Base-by-base conservation (phyloP, 2,329 filamentous ascomycete species). In the Scorias spongiosa region DNA sequence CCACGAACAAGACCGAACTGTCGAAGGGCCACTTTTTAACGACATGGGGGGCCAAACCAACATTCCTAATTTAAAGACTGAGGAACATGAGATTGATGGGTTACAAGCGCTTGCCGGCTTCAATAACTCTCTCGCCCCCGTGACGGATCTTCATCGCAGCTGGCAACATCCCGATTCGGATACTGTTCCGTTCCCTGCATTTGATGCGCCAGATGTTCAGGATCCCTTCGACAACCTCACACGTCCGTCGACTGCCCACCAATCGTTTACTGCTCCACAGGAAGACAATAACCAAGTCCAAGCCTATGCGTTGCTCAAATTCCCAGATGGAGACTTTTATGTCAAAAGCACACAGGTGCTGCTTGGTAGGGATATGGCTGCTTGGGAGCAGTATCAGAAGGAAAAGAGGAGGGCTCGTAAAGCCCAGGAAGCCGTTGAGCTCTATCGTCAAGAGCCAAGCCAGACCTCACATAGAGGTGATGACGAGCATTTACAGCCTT, bases 311-410 rank as follows among this genome's bases (percentile, higher is more conserved):
- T 77, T 78, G 56, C 66, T 88, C 48, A 75, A 79, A 54, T 87
- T 88, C 57, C 71, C 74, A 51, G 83, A 88, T 65, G 81, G 81
- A 56, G 74, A 78, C 44, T 87, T 84, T 59, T 82, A 84, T 62
- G 82, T 88, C 77, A 84, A 78, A 42, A 85, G 81, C 1, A 80
- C 80, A 53, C 71, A 75, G 42, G 73, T 87, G 52, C 74, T 83
- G 45, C 75, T 88, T 26, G 82, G 81, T 44, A 78, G 83, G 48
- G 82, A 87, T 9, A 36, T 36, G 32, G 32, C 32, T 36, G 32
- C 32, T 60, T 70, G 78, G 54, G 64, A 36, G 50, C 63, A 46
- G 39, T 32, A 44, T 39, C 41, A 40, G 17, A 49, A 45, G 17
- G 32, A 44, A 20, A 39, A 44, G 30, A 49, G 44, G 42, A 42